Percentiles rank a stretch among this genome's conserved stretches.
Evolutionary conservation across 306 rosid genomes (phyloP).

Genomic region (Pyrus pyrifolia): DNA sequence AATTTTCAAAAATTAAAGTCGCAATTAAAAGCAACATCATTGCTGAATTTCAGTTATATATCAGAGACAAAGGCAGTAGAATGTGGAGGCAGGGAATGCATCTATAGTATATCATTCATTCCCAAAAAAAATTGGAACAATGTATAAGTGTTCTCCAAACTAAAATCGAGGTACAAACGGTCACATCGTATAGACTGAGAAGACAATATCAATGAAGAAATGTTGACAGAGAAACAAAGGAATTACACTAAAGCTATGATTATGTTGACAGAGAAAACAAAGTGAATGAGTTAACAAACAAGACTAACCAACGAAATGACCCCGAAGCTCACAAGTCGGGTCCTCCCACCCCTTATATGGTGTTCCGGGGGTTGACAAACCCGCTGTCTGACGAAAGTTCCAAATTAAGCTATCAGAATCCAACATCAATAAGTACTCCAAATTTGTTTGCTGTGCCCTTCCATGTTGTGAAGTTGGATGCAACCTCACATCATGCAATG

Average conservation of each 20-base stretch:
- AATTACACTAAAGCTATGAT: not conserved
- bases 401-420: constrained; percentile 68
- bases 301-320: constrained; percentile 78
- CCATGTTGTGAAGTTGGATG: constrained; percentile 42
- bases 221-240: not conserved
- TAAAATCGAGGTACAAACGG: not conserved
- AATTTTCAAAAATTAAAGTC: constrained; percentile 8
- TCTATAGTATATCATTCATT: not conserved
- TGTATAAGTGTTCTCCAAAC: not conserved
- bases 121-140: not conserved
- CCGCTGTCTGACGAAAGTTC: constrained; percentile 79
- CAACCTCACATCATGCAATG: constrained; percentile 63
- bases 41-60: not conserved
- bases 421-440: constrained; percentile 70
- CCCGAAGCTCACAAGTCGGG: constrained; percentile 52
- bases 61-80: not conserved
- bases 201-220: not conserved
- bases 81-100: not conserved
- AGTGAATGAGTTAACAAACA: not conserved
- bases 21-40: not conserved
- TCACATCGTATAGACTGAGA: not conserved
- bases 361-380: constrained; percentile 55
- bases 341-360: constrained; percentile 73
- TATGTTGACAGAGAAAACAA: not conserved
- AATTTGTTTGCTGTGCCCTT: constrained; percentile 60